Percentiles rank a stretch among this genome's conserved stretches.
Conservation (phyloP, 1,284 basidiomycete genomes). For the Irpex lacteus region DNA sequence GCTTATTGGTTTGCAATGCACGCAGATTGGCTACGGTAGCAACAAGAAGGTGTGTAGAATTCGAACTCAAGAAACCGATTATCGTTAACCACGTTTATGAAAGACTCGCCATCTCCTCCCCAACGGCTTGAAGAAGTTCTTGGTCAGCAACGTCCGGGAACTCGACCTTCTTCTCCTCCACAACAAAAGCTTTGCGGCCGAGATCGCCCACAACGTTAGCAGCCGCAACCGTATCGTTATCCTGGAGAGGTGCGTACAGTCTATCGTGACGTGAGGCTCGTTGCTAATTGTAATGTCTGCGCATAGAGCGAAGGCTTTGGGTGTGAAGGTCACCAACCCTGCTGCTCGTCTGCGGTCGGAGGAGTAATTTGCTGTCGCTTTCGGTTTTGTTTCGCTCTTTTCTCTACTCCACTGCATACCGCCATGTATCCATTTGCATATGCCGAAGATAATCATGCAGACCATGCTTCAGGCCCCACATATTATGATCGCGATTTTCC, state of each 20-base stretch:
- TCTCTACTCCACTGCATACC: constrained; percentile 22
- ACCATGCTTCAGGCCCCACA: constrained; percentile 32
- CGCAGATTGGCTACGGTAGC: constrained; percentile 78
- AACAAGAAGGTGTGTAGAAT: constrained; percentile 61
- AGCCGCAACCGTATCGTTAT: constrained; percentile 95
- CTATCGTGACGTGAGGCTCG: background rate
- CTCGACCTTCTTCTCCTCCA: constrained; percentile 96
- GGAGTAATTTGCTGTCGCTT: constrained; percentile 61
- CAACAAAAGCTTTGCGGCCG: constrained; percentile 95
- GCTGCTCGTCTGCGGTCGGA: constrained; percentile 95
- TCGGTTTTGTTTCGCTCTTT: constrained; percentile 25
- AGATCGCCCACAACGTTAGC: constrained; percentile 97
- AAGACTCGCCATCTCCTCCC: constrained; percentile 92
- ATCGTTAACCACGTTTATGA: background rate
- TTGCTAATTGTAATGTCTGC: no score
- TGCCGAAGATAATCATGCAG: constrained; percentile 37
- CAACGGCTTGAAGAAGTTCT: constrained; percentile 91
- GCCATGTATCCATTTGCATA: constrained; percentile 39
- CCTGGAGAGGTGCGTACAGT: constrained; percentile 70
- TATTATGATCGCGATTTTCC: background rate
- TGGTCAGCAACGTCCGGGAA: constrained; percentile 90
- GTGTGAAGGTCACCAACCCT: constrained; percentile 94
- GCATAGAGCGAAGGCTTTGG: constrained; percentile 81
- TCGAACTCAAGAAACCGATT: background rate
- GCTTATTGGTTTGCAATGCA: background rate